Base-by-base conservation (phyloP, 148 eudicot species). In the Fagopyrum esculentum region DNA sequence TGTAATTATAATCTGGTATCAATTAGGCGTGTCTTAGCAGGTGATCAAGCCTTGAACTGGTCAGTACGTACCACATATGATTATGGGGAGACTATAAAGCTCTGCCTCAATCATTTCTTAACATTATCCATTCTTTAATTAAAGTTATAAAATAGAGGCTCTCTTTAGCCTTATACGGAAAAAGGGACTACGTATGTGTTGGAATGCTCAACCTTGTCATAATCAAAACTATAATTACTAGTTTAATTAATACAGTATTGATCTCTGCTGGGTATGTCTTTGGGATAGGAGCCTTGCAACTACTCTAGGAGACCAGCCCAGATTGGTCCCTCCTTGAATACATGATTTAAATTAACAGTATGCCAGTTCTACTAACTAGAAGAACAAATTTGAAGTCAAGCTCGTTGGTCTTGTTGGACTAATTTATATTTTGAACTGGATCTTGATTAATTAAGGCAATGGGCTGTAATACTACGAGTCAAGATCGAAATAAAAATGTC, bases 1-100 rank as follows among this genome's bases (percentile, higher is more conserved):
- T 35, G 40, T 35, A 35, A 35, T 35, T 35, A 35, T 35, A 2
- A 35, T 35, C 40, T 35, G 40, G 40, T 35, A 35, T 35, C 2
- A 1, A 35, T 35, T 35, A 35, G 40, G 40, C 40, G 40, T 35
- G 40, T 35, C 40, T 35, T 35, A 35, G 40, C 3, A 35, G 40
- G 40, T 35, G 40, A 35, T 35, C 2, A 35, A 35, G 71, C 46
- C 46, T 66, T 66, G 8, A 40, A 15, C 70, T 64, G 29, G 43
- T 64, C 17, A 66, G 6, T 13, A 40, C 45, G 70, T 64, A 66
- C 71, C 71, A 66, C 71, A 66, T 66, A 9, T 35, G 40, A 35
- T 35, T 35, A 35, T 66, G 19, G 71, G 71, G 71, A 66, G 71
- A 12, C 71, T 40, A 66, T 43, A 66, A 66, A 43, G 71, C 71